phyloP scores from a whole-genome alignment of 2,329 filamentous ascomycete species.

The Neonectria ditissima region DNA sequence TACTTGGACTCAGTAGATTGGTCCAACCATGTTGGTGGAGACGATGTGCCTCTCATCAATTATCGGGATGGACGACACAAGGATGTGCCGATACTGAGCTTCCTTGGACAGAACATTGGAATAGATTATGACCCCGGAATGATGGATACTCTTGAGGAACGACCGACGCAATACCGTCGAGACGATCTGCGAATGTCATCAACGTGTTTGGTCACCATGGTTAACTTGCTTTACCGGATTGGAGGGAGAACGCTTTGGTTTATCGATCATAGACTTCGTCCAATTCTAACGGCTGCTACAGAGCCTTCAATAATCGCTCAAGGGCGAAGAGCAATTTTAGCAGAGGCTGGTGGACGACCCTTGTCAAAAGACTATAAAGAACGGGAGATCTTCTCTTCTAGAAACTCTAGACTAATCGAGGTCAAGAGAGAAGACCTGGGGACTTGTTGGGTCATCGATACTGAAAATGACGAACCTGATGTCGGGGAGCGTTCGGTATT shows the following conservation, averaged over 20 bases:
- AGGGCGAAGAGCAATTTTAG: too few relatives aligned
- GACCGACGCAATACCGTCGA: background rate
- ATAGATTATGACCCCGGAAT: conserved; percentile 27
- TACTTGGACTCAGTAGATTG: conserved; percentile 8
- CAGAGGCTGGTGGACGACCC: too few relatives aligned
- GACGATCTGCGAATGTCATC: background rate
- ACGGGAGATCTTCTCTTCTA: conserved; percentile 21
- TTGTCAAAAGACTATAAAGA: too few relatives aligned
- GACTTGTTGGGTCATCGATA: background rate
- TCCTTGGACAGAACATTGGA: conserved; percentile 25
- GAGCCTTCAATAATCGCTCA: fast-evolving
- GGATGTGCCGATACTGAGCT: conserved; percentile 1
- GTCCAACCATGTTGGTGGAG: background rate
- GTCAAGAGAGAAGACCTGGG: conserved; percentile 23
- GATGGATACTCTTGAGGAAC: background rate
- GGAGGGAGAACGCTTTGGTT: conserved; percentile 23
- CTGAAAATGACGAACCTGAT: background rate
- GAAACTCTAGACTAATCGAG: conserved; percentile 8
- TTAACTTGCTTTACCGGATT: background rate
- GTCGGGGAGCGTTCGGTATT: background rate
- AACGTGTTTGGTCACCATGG: conserved; percentile 9
- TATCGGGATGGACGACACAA: background rate
- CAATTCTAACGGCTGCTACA: fast-evolving
- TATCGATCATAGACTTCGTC: conserved; percentile 20
- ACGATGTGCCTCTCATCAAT: conserved; percentile 10